phyloP scores from a whole-genome alignment of 345 rosid genomes.

The Arabis hirsuta region DNA sequence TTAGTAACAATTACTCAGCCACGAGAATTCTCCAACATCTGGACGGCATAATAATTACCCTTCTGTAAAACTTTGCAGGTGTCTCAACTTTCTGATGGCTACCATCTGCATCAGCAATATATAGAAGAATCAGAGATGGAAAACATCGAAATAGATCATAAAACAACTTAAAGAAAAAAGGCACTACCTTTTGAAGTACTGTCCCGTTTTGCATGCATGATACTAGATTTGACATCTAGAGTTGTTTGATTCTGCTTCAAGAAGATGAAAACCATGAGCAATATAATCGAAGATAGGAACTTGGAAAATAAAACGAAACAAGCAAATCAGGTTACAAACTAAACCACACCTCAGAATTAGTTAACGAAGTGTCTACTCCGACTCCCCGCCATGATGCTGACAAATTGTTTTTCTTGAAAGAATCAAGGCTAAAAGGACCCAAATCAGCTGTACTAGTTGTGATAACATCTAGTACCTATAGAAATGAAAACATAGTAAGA shows the following conservation, averaged over 20 bases:
- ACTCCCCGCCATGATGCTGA: constrained; percentile 77
- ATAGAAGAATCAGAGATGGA: constrained; percentile 36
- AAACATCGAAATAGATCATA: constrained; percentile 7
- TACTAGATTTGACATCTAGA: constrained; percentile 46
- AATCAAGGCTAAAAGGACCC: constrained; percentile 85
- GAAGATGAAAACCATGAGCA: constrained; percentile 42
- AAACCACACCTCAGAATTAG: constrained; percentile 57
- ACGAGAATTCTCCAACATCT: neutral
- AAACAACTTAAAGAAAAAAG: constrained; percentile 22
- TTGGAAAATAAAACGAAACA: neutral
- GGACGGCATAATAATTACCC: constrained; percentile 54
- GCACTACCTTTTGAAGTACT: constrained; percentile 47
- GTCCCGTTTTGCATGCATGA: constrained; percentile 47
- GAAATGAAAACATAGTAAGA: constrained; percentile 20
- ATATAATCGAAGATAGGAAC: neutral
- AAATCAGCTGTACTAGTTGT: constrained; percentile 70
- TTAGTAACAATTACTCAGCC: constrained; percentile 1
- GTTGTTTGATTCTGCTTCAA: constrained; percentile 50
- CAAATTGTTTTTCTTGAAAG: constrained; percentile 71
- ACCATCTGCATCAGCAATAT: constrained; percentile 49
- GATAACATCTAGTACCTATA: constrained; percentile 74
- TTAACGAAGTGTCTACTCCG: constrained; percentile 46
- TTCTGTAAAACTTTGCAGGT: constrained; percentile 70
- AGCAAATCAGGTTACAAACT: neutral
- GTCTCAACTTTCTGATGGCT: constrained; percentile 56